Evolutionary conservation across 495 filamentous ascomycete genomes (phyloP), one percentile per base, ranked within the genome.

Genomic region (Neurospora sp.): DNA sequence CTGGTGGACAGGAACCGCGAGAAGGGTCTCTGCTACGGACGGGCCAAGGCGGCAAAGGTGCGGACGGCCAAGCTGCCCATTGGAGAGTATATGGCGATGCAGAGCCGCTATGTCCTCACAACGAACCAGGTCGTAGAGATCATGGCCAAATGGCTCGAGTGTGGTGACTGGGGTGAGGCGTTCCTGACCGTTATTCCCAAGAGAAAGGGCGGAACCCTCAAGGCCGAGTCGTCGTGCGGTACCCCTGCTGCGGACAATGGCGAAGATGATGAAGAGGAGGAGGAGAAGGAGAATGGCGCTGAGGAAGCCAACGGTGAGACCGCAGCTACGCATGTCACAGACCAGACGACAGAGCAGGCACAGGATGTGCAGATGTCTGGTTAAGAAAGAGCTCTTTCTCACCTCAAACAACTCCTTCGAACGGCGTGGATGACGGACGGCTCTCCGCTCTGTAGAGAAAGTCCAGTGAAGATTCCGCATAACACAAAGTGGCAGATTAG

Each of bases 71-170:
- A 92, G 80, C 79, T 99, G 31, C 96, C 96, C 0, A 98, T 99
- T 77, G 92, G 93, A 3, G 89, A 98, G 20, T 98, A 91, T 75
- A 91, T 99, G 85, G 85, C 91, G 70, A 96, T 99, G 93, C 83
- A 89, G 38, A 92, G 90, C 72, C 89, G 96, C 16, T 87, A 88
- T 72, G 91, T 99, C 3, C 82, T 99, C 59, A 89, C 94, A 7
- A 97, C 94, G 14, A 98, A 98, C 77, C 96, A 99, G 78, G 96
- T 99, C 1, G 86, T 92, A 53, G 96, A 98, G 80, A 98, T 99
- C 74, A 97, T 99, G 92, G 78, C 96, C 39, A 88, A 89, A 73
- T 99, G 96, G 93, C 76, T 99, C 71, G 93, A 97, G 75, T 85
- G 87, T 38, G 90, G 91, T 0, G 91, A 98, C 79, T 99, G 96